These are phyloP conservation scores for Amanita rubescens DNA, from an alignment of 768 basidiomycete species.

Conservation along the genomic window DNA sequence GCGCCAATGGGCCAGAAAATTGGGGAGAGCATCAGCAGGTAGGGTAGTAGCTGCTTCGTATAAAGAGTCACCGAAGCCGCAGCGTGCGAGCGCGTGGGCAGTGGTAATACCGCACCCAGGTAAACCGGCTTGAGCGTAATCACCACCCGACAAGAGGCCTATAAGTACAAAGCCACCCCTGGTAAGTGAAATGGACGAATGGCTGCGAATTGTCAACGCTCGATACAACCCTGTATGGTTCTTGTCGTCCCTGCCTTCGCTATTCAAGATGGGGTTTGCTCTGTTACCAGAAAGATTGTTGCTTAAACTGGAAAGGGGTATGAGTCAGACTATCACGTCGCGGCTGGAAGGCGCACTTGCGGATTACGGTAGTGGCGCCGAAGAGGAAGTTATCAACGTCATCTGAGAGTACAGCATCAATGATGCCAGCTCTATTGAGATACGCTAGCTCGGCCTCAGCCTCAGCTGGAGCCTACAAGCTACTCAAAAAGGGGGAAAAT, in stretches of 20 bases:
- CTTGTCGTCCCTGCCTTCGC: constrained; percentile 66
- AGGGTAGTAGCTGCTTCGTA: constrained; percentile 48
- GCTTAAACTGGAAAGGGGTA: constrained; percentile 41
- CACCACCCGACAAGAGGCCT: constrained; percentile 82
- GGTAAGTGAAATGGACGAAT: constrained; percentile 38
- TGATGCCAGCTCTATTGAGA: constrained; percentile 70
- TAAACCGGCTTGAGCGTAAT: constrained; percentile 74
- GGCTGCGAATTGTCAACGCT: constrained; percentile 29
- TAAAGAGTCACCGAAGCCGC: constrained; percentile 72
- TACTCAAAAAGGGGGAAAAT: constrained; percentile 19
- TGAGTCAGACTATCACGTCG: constrained; percentile 9
- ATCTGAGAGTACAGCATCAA: constrained; percentile 87
- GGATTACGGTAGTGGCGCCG: constrained; percentile 73
- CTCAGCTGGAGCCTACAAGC: constrained; percentile 76
- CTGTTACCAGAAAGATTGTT: constrained; percentile 68
- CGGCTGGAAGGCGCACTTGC: constrained; percentile 52
- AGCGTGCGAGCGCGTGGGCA: constrained; percentile 71
- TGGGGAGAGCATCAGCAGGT: constrained; percentile 33
- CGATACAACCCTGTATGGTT: constrained; percentile 51
- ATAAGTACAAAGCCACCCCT: constrained; percentile 79
- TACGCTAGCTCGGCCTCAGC: constrained; percentile 93
- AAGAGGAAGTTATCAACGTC: constrained; percentile 93
- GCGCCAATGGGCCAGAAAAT: constrained; percentile 60
- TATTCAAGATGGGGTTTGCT: constrained; percentile 52
- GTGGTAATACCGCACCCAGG: constrained; percentile 61